Percentiles rank a stretch among this genome's conserved stretches.
These are phyloP conservation scores for Macrocybe gigantea DNA, from an alignment of 768 basidiomycete genomes.

Conservation along the genomic window DNA sequence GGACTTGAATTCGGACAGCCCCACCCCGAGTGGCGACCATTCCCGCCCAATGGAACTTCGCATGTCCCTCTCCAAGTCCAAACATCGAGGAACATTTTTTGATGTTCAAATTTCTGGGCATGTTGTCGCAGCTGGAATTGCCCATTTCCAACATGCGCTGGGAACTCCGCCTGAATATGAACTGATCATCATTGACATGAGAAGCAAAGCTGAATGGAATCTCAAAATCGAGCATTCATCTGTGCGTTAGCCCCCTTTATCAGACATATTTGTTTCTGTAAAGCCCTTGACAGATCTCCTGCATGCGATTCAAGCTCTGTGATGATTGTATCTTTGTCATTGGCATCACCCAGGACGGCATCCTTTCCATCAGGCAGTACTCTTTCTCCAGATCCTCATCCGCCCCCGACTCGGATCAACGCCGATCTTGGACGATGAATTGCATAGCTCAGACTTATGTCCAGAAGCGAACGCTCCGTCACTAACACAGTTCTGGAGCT, in stretches of 20 bases:
- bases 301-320: conserved; percentile 26
- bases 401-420: too few species aligned
- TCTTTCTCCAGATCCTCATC: conserved; percentile 14
- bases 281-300: conserved; percentile 19
- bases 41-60: too few species aligned
- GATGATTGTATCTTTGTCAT: conserved; percentile 23
- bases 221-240: too few species aligned
- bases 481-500: too few species aligned
- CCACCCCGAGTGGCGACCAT: too few species aligned
- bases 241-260: conserved; percentile 3
- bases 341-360: conserved; percentile 20
- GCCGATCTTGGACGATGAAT: too few species aligned
- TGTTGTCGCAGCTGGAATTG: conserved; percentile 20
- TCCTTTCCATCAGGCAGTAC: conserved; percentile 23
- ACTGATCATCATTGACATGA: too few species aligned
- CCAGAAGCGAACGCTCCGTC: too few species aligned
- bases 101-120: conserved; percentile 18
- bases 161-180: not conserved
- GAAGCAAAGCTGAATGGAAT: too few species aligned
- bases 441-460: too few species aligned
- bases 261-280: conserved; percentile 22
- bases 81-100: conserved; percentile 15
- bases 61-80: conserved; percentile 3
- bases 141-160: conserved; percentile 7
- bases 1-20: too few species aligned